These are phyloP conservation scores for Neurospora terricola DNA, from an alignment of 495 filamentous ascomycete genomes.

Conservation along the genomic window DNA sequence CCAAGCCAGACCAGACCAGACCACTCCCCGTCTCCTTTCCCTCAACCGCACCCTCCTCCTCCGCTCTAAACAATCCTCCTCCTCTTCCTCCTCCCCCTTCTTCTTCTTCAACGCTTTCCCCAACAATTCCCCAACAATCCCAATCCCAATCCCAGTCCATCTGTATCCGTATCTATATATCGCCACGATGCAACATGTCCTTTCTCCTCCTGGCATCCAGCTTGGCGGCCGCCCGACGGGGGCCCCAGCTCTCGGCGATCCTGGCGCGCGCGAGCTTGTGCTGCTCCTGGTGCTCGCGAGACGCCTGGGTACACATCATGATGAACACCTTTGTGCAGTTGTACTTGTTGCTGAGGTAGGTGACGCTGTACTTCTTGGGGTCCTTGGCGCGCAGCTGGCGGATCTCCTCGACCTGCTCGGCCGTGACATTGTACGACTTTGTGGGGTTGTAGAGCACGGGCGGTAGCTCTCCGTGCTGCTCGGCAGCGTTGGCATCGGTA, in stretches of 20 bases:
- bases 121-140: not conserved
- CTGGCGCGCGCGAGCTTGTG: constrained; percentile 38
- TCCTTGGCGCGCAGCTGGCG: constrained; percentile 55
- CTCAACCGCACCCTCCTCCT: not conserved
- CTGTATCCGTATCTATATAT: constrained; percentile 25
- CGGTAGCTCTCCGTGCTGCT: constrained; percentile 2
- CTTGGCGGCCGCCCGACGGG: constrained; percentile 55
- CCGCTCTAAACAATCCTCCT: not conserved
- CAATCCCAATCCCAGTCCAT: not conserved
- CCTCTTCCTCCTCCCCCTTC: not conserved
- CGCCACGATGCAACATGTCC: constrained; percentile 44
- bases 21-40: not conserved
- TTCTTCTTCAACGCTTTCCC: not conserved
- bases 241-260: constrained; percentile 64
- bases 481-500: constrained; percentile 1
- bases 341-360: constrained; percentile 60
- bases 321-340: constrained; percentile 72
- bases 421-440: constrained; percentile 58
- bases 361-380: constrained; percentile 62
- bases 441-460: not conserved
- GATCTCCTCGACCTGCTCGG: constrained; percentile 70
- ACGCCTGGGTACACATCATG: constrained; percentile 38
- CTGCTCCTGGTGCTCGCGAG: constrained; percentile 28
- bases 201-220: constrained; percentile 63
- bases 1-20: not conserved